These are phyloP conservation scores for Paraurostyla sp. DNA, from an alignment of 73 alveolate species.

Conservation along the genomic window DNA sequence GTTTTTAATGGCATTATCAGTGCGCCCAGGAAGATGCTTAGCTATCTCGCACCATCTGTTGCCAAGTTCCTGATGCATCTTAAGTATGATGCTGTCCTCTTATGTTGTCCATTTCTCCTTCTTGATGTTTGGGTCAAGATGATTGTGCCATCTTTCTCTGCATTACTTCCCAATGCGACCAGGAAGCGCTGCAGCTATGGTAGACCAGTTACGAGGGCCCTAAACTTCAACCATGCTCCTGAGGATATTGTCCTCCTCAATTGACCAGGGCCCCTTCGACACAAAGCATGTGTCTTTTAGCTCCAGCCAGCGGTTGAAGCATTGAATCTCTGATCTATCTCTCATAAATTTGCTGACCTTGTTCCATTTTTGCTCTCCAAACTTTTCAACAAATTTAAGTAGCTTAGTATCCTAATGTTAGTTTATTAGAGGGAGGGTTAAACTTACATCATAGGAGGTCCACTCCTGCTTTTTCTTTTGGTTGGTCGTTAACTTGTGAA, in stretches of 20 bases:
- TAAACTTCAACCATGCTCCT: conserved; percentile 79
- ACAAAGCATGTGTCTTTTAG: conserved; percentile 57
- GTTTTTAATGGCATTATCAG: conserved; percentile 81
- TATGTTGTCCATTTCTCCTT: conserved; percentile 85
- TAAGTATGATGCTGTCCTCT: conserved; percentile 70
- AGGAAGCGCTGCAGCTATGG: conserved; percentile 85
- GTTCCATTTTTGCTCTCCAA: conserved; percentile 57
- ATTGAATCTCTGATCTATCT: conserved; percentile 44
- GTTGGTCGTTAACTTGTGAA: not conserved
- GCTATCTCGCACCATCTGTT: conserved; percentile 81
- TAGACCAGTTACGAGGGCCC: conserved; percentile 93
- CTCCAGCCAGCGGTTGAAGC: conserved; percentile 56
- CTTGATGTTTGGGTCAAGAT: conserved; percentile 78
- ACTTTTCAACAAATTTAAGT: conserved; percentile 44
- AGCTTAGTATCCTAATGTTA: conserved; percentile 39
- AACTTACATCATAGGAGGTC: conserved; percentile 33
- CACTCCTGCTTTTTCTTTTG: conserved; percentile 23
- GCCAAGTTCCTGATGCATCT: conserved; percentile 71
- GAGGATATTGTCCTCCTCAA: conserved; percentile 89
- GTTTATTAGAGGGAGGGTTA: too few relatives aligned
- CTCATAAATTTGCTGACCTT: conserved; percentile 53
- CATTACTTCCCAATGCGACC: conserved; percentile 87
- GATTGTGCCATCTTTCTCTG: conserved; percentile 90
- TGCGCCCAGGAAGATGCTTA: conserved; percentile 75
- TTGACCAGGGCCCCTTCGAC: conserved; percentile 92